Conservation (phyloP, 2,329 filamentous ascomycete genomes). For the Calonectria pseudoreteaudii region DNA sequence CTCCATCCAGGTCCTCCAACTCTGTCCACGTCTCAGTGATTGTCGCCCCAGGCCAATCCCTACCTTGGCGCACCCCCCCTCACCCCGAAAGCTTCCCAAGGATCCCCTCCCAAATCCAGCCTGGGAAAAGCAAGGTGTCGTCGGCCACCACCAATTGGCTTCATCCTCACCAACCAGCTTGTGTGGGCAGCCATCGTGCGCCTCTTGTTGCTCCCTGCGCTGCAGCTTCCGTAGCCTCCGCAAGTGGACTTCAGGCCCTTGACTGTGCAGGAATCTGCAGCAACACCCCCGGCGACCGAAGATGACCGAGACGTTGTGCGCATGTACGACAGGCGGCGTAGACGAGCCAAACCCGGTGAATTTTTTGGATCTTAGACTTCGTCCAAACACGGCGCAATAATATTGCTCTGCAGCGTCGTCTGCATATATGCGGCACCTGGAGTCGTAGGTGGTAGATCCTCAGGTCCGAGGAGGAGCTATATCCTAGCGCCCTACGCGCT, state of each 20-base stretch:
- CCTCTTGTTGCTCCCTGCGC: conserved; percentile 20
- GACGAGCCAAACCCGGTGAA: background rate
- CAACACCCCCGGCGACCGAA: conserved; percentile 20
- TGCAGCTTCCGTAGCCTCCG: conserved; percentile 9
- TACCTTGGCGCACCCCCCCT: background rate
- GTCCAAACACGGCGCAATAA: background rate
- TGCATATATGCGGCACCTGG: conserved; percentile 1
- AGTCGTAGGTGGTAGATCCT: conserved; percentile 3
- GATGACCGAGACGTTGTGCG: conserved; percentile 13
- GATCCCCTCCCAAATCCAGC: conserved; percentile 10
- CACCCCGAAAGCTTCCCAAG: background rate
- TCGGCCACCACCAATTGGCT: conserved; percentile 17
- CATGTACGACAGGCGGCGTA: conserved; percentile 14
- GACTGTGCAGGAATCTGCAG: conserved; percentile 20
- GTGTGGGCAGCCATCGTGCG: conserved; percentile 20
- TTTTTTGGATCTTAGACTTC: background rate
- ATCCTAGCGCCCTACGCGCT: conserved; percentile 24
- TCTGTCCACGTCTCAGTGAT: conserved; percentile 13
- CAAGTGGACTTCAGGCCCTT: conserved; percentile 15
- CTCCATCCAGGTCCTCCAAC: conserved; percentile 12
- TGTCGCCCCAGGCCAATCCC: conserved; percentile 17
- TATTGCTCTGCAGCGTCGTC: conserved; percentile 1
- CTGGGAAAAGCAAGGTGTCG: conserved; percentile 18
- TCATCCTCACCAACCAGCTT: conserved; percentile 14
- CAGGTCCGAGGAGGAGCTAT: background rate